These are phyloP conservation scores for Aspergillus caelatus DNA, from an alignment of 2,329 filamentous ascomycete species.

Conservation along the genomic window DNA sequence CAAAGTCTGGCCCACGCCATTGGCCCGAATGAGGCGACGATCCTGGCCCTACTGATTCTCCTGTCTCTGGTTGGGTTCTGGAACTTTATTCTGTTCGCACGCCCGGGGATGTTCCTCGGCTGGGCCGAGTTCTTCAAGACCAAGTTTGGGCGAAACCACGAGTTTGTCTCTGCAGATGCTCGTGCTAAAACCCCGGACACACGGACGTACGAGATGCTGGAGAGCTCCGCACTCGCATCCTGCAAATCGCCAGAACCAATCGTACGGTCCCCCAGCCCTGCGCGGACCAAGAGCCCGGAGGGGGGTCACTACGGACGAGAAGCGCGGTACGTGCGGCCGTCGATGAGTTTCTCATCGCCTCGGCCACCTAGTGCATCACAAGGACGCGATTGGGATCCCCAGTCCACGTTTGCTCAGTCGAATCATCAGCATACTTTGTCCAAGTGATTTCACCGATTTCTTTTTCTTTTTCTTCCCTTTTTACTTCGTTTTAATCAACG, in stretches of 20 bases:
- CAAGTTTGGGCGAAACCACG: constrained; percentile 58
- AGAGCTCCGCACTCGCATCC: constrained; percentile 20
- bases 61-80: constrained; percentile 86
- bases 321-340: constrained; percentile 50
- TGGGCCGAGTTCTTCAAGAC: constrained; percentile 71
- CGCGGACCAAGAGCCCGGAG: constrained; percentile 21
- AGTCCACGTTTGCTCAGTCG: constrained; percentile 37
- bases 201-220: constrained; percentile 80
- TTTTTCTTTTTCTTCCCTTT: neutral
- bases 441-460: neutral
- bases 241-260: constrained; percentile 39
- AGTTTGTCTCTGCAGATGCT: constrained; percentile 89
- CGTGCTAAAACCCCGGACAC: constrained; percentile 64
- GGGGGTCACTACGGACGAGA: constrained; percentile 43
- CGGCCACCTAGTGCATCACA: constrained; percentile 41
- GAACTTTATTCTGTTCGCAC: constrained; percentile 77
- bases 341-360: constrained; percentile 53
- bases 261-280: constrained; percentile 29
- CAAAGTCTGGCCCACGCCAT: constrained; percentile 61
- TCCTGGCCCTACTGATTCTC: constrained; percentile 80
- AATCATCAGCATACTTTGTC: neutral
- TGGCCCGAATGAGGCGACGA: constrained; percentile 73
- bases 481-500: neutral
- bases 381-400: constrained; percentile 40
- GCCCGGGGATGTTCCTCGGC: constrained; percentile 80